Conservation (phyloP, 1,139 yeast species). For the Williopsis jadinii region DNA sequence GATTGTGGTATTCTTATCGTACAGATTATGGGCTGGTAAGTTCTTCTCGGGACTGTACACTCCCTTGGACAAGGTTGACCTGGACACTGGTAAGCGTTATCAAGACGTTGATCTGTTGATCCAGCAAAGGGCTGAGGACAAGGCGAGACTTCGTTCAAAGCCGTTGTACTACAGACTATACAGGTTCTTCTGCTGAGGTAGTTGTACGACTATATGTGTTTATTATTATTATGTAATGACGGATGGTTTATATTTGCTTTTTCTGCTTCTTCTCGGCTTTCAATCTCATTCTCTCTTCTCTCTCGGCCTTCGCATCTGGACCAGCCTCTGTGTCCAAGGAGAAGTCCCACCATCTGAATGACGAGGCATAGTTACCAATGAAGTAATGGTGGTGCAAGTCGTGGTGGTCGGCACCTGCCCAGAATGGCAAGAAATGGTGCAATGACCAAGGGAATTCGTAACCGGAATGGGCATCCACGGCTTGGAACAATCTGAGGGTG, state of each 20-base stretch:
- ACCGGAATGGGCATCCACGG: conserved; percentile 87
- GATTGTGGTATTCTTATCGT: conserved; percentile 29
- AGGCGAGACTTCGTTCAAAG: conserved; percentile 27
- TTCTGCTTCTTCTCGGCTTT: conserved; percentile 19
- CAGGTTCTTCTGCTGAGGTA: conserved; percentile 41
- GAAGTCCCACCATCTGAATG: conserved; percentile 83
- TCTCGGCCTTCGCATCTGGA: conserved; percentile 24
- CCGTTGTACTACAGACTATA: conserved; percentile 31
- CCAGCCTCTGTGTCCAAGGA: conserved; percentile 63
- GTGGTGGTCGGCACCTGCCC: conserved; percentile 95
- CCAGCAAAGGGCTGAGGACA: conserved; percentile 38
- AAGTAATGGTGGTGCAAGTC: conserved; percentile 83
- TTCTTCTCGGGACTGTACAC: conserved; percentile 26
- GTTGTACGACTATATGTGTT: not conserved
- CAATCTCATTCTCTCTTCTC: conserved; percentile 25
- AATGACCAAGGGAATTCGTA: conserved; percentile 89
- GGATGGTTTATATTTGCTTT: conserved; percentile 1
- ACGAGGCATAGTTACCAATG: conserved; percentile 72
- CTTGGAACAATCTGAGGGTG: conserved; percentile 70
- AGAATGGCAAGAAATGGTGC: conserved; percentile 74
- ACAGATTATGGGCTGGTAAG: conserved; percentile 23
- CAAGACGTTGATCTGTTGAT: conserved; percentile 37
- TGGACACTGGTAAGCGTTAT: conserved; percentile 46
- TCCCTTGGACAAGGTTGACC: conserved; percentile 35
- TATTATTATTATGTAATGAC: not conserved